These are phyloP conservation scores for Neobulgaria alba DNA, from an alignment of 2,329 filamentous ascomycete genomes.

Conservation along the genomic window DNA sequence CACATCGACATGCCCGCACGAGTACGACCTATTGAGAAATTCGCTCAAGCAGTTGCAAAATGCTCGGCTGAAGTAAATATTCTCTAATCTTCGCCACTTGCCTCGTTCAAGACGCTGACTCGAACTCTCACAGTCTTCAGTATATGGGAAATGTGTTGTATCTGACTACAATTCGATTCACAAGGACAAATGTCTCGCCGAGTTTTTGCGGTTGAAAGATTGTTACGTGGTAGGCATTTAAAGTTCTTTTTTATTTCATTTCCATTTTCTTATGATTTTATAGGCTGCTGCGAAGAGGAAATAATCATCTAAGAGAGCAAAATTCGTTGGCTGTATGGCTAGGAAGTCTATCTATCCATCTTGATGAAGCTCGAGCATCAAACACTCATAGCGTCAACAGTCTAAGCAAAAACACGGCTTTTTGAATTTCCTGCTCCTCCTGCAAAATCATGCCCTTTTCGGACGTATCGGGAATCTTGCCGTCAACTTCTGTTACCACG, in stretches of 20 bases:
- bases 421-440: conserved; percentile 80
- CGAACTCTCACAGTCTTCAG: conserved; percentile 51
- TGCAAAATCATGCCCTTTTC: conserved; percentile 60
- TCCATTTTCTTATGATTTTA: conserved; percentile 12
- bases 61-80: conserved; percentile 54
- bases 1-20: conserved; percentile 28
- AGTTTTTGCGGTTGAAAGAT: conserved; percentile 79
- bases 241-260: no score
- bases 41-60: conserved; percentile 56
- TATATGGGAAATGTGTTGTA: conserved; percentile 87
- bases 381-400: conserved; percentile 67
- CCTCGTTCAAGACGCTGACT: neutral
- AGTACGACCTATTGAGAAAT: conserved; percentile 58
- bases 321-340: no score
- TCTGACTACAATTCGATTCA: conserved; percentile 83
- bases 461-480: conserved; percentile 37
- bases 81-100: neutral
- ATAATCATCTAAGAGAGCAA: no score
- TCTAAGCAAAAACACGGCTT: conserved; percentile 70
- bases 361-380: no score
- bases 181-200: conserved; percentile 81
- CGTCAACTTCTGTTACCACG: conserved; percentile 49
- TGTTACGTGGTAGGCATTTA: conserved; percentile 67
- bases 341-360: no score
- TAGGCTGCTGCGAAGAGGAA: conserved; percentile 45